Base-by-base conservation (phyloP, 2,329 filamentous ascomycete genomes). In the Endoconidiophora laricicola region DNA sequence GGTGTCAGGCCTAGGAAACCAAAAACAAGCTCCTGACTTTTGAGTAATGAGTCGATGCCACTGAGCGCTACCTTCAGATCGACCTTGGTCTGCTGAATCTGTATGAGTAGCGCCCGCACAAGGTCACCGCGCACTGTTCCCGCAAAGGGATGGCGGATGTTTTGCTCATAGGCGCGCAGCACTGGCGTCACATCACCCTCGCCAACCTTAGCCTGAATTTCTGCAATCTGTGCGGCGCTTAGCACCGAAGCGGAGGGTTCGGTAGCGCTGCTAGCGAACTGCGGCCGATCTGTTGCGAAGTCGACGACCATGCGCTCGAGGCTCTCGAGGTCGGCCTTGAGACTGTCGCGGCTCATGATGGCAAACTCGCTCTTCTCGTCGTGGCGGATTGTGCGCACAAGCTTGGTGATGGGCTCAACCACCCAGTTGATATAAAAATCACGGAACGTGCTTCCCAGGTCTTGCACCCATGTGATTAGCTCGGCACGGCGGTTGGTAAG, bases 401-500 rank as follows among this genome's bases (percentile, higher is more conserved):
- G 73, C 61, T 86, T 90, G 58, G 78, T 78, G 1, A 79, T 72
- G 0, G 91, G 91, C 56, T 94, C 83, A 9, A 98, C 69, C 2
- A 98, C 83, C 91, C 91, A 98, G 62, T 98, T 98, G 54, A 80
- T 72, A 84, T 88, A 95, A 61, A 98, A 98, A 63, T 94, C 90
- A 49, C 84, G 74, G 1, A 80, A 68, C 0, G 91, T 98, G 1
- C 70, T 68, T 6, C 86, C 90, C 23, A 94, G 66, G 55, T 91
- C 83, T 36, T 74, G 70, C 42, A 94, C 70, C 87, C 88, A 95
- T 44, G 78, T 72, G 23, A 85, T 56, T 18, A 98, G 81, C 56
- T 90, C 84, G 18, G 82, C 81, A 58, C 78, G 78, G 47, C 80
- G 75, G 60, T 81, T 85, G 54, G 83, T 71, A 26, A 93, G 65